Base-by-base conservation (phyloP, 2,329 filamentous ascomycete genomes). In the Sporothrix dimorphospora region DNA sequence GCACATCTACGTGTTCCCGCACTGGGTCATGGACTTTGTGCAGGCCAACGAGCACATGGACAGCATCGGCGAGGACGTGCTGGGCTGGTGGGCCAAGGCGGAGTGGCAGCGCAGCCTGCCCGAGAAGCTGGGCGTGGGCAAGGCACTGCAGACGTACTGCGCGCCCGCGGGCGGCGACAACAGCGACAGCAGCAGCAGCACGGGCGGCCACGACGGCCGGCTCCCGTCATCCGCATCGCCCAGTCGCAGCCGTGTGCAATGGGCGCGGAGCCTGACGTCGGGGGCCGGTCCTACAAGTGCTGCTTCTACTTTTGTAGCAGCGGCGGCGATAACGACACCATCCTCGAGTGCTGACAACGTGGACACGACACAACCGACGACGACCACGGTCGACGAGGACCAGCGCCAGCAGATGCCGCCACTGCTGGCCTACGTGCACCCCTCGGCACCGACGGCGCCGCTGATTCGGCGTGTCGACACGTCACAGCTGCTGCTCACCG, bases 51-150 rank as follows among this genome's bases (percentile, higher is more conserved):
- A 94, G 40, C 90, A 88, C 12, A 89, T 99, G 74, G 93, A 97
- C 77, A 97, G 91, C 71, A 90, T 99, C 65, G 92, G 92, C 42
- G 95, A 98, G 80, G 95, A 98, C 78, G 89, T 98, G 6, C 85
- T 98, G 19, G 94, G 94, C 7, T 97, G 93, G 92, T 97, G 94
- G 94, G 93, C 94, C 45, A 98, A 98, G 80, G 90, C 95, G 0
- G 90, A 90, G 71, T 99, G 96, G 96, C 94, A 98, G 80, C 85
- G 88, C 3, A 92, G 93, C 0, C 84, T 98, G 3, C 89, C 88
- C 0, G 89, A 92, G 69, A 98, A 97, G 81, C 85, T 98, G 8
- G 88, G 90, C 1, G 83, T 97, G 69, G 83, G 88, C 67, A 85
- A 91, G 59, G 87, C 95, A 4, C 85, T 96, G 49, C 59, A 74